phyloP scores from a whole-genome alignment of 1,139 yeast species.

The Pneumocystis canis region DNA sequence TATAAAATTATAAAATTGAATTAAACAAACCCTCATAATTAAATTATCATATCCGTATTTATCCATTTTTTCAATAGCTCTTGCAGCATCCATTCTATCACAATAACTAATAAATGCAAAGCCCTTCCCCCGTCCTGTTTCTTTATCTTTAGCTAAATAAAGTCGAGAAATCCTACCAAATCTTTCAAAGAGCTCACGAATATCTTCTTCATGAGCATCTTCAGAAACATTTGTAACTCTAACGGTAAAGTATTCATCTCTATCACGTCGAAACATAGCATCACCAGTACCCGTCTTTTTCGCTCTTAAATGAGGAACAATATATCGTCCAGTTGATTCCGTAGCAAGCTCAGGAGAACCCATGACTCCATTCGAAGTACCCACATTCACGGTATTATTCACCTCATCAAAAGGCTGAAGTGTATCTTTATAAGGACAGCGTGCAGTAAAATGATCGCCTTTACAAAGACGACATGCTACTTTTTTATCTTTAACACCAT shows the following conservation, averaged over 20 bases:
- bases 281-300: constrained; percentile 33
- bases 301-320: constrained; percentile 65
- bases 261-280: constrained; percentile 22
- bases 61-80: constrained; percentile 62
- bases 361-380: constrained; percentile 25
- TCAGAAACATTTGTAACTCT: constrained; percentile 85
- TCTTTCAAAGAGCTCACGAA: constrained; percentile 55
- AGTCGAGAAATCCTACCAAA: constrained; percentile 64
- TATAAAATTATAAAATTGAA: neutral
- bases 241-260: constrained; percentile 77
- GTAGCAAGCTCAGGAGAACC: constrained; percentile 24
- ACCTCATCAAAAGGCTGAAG: constrained; percentile 41
- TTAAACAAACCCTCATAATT: constrained; percentile 36
- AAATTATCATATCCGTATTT: constrained; percentile 89
- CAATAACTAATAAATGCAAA: constrained; percentile 88
- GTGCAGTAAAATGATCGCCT: constrained; percentile 84
- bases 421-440: constrained; percentile 92
- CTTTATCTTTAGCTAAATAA: constrained; percentile 77
- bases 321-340: constrained; percentile 36
- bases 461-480: constrained; percentile 81
- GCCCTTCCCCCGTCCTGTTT: constrained; percentile 89
- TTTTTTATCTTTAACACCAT: constrained; percentile 47
- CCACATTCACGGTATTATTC: constrained; percentile 27
- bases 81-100: constrained; percentile 53
- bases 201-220: constrained; percentile 67